phyloP scores from a whole-genome alignment of 2,329 filamentous ascomycete species.

The Claviceps monticola region DNA sequence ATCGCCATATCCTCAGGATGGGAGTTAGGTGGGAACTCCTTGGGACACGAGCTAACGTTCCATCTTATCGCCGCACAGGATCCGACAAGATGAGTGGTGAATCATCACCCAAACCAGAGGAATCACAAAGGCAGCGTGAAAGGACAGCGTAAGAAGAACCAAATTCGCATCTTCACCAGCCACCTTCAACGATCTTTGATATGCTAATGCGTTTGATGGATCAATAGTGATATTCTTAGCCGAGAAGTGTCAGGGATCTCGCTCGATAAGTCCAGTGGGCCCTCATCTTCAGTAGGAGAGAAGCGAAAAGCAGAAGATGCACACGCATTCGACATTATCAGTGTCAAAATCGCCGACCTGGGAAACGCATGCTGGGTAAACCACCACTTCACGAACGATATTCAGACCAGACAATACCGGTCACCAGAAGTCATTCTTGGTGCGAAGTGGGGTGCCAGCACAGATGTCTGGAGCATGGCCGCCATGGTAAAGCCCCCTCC shows the following conservation, averaged over 20 bases:
- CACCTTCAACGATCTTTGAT: too few relatives aligned
- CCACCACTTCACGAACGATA: conserved; percentile 98
- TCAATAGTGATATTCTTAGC: conserved; percentile 64
- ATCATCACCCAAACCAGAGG: conserved; percentile 41
- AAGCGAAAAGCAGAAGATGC: conserved; percentile 49
- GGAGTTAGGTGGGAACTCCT: too few relatives aligned
- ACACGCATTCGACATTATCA: conserved; percentile 59
- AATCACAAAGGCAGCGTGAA: conserved; percentile 71
- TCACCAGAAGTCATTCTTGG: conserved; percentile 95
- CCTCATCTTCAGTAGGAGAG: conserved; percentile 41
- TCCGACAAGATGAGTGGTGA: conserved; percentile 22
- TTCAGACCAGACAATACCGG: conserved; percentile 92
- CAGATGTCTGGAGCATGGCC: conserved; percentile 99
- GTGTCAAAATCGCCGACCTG: conserved; percentile 96
- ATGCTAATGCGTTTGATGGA: conserved; percentile 4
- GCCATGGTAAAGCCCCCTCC: conserved; percentile 62
- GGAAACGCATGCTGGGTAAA: conserved; percentile 98
- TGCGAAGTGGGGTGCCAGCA: conserved; percentile 97
- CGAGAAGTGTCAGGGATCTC: conserved; percentile 92
- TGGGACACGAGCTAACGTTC: not conserved
- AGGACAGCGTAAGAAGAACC: conserved; percentile 67
- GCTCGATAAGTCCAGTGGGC: conserved; percentile 55
- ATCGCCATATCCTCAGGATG: too few relatives aligned
- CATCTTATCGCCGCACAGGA: conserved; percentile 10
- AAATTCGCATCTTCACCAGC: not conserved